These are phyloP conservation scores for Vitis amurensis DNA, from an alignment of 164 flowering plant species.

Conservation along the genomic window DNA sequence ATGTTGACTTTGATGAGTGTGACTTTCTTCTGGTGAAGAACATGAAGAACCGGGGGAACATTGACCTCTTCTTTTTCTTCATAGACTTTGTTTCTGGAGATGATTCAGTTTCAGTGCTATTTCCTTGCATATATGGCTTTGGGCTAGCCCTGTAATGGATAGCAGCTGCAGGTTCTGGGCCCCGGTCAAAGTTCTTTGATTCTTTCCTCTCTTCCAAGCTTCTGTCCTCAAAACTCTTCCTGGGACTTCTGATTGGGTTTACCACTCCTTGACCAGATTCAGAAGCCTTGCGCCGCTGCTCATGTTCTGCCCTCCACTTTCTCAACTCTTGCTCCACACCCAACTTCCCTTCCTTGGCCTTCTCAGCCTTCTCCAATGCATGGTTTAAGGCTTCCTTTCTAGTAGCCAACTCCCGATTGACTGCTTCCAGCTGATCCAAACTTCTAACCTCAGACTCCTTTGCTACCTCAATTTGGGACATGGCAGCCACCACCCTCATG, in stretches of 20 bases:
- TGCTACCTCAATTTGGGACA: constrained; percentile 68
- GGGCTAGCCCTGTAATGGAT: constrained; percentile 27
- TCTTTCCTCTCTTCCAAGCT: constrained; percentile 48
- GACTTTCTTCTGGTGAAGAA: constrained; percentile 57
- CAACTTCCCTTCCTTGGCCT: constrained; percentile 81
- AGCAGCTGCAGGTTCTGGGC: constrained; percentile 23
- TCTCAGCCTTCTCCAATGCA: constrained; percentile 73
- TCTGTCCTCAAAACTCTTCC: constrained; percentile 39
- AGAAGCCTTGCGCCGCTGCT: constrained; percentile 62
- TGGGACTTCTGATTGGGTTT: constrained; percentile 35
- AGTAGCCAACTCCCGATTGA: constrained; percentile 43
- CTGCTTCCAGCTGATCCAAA: constrained; percentile 67
- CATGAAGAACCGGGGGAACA: constrained; percentile 75
- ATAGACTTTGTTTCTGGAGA: constrained; percentile 30
- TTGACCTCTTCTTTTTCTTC: constrained; percentile 71
- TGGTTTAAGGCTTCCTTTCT: constrained; percentile 50
- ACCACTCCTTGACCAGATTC: constrained; percentile 37
- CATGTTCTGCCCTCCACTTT: constrained; percentile 87
- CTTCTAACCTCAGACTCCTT: constrained; percentile 67
- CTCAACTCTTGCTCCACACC: constrained; percentile 89
- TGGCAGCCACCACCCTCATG: constrained; percentile 60
- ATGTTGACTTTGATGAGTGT: constrained; percentile 16
- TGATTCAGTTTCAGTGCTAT: constrained; percentile 26
- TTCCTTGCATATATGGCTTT: constrained; percentile 13
- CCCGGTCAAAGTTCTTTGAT: constrained; percentile 21